Base-by-base conservation (phyloP, 1,284 basidiomycete species). In the Spongiforma sp. region DNA sequence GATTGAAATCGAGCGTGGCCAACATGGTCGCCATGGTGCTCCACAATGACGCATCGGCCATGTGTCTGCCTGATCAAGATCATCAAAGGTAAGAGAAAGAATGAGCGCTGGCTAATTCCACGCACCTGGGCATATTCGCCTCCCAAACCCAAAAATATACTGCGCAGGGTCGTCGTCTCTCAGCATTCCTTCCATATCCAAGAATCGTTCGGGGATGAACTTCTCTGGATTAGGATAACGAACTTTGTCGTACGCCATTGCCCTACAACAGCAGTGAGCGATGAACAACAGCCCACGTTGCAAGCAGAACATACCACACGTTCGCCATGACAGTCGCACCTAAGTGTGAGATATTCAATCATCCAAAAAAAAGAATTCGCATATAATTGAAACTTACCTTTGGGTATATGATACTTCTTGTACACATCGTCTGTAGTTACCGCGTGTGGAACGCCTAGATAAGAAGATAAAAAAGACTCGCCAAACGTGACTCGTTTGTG, bases 101-200 rank as follows among this genome's bases (percentile, higher is more conserved):
- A 21, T 15, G 24, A 10, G 36, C 10, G 17, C 36, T 37, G 36
- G 36, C 36, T 9, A 37, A 21, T 24, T 46, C 1, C 28, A 32
- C 50, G 50, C 28, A 65, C 73, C 71, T 64, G 72, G 61, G 34
- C 71, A 74, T 19, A 60, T 21, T 53, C 72, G 62, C 17, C 71
- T 65, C 21, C 73, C 72, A 59, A 75, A 76, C 1, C 74, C 72
- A 36, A 75, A 73, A 9, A 26, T 6, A 10, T 63, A 73, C 9
- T 62, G 56, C 12, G 57, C 21, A 5, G 59, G 53, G 33, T 54
- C 19, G 46, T 73, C 61, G n/a, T 65, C 54, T 3, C 26, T 73
- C 19, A 76, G 36, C 57, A 52, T 34, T 5, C 69, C 69, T 7
- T 68, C 55, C 2, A 59, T 55, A 12, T 59, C 63, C 21, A 74